Percentiles rank a stretch among this genome's conserved stretches.
Evolutionary conservation across 2,329 filamentous ascomycete species (phyloP).

Genomic region (Huntiella decipiens): DNA sequence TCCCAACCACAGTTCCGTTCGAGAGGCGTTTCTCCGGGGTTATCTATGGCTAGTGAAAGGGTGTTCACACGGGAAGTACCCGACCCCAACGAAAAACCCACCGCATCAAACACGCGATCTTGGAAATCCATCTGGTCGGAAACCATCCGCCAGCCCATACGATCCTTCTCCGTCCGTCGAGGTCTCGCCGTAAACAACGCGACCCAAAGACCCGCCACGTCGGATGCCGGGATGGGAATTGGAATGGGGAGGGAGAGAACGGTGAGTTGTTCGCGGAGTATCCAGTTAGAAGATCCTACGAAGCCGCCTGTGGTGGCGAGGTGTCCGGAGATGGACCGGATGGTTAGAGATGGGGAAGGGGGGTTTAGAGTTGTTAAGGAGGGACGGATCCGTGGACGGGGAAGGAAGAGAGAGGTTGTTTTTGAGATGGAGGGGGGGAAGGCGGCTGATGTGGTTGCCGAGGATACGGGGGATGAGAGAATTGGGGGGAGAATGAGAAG

Average conservation of each 20-base stretch:
- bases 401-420: conserved; percentile 1
- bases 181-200: neutral
- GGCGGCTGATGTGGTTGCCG: neutral
- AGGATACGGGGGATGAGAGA: neutral
- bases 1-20: too few species aligned
- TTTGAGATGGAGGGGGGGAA: conserved; percentile 7
- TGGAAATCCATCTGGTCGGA: conserved; percentile 6
- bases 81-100: neutral
- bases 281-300: conserved; percentile 3
- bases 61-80: too few species aligned
- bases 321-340: conserved; percentile 3
- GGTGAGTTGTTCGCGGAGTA: conserved; percentile 5
- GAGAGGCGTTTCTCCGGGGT: too few species aligned
- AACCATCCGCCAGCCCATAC: neutral
- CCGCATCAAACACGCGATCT: conserved; percentile 5
- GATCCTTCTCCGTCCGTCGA: neutral
- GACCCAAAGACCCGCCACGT: neutral
- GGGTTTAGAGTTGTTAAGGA: conserved; percentile 9
- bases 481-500: conserved; percentile 1
- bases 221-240: neutral
- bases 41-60: too few species aligned
- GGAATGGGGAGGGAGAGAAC: neutral
- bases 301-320: neutral
- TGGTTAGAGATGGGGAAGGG: conserved; percentile 6
- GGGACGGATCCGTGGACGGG: neutral